Conservation (phyloP, 768 basidiomycete genomes). For the Lactarius pseudohatsudake region DNA sequence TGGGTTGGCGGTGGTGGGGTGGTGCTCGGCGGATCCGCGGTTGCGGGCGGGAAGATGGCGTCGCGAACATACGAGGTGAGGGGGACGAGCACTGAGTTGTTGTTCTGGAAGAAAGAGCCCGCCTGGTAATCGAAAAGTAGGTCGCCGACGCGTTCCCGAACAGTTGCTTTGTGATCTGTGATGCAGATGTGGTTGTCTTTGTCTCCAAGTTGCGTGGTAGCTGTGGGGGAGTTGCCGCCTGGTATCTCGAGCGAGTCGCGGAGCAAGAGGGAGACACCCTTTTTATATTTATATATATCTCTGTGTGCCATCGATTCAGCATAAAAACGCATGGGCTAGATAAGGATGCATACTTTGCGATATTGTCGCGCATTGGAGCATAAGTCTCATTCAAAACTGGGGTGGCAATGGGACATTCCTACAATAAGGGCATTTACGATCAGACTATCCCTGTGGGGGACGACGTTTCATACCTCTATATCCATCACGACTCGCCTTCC, state of each 20-base stretch:
- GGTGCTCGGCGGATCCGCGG: constrained; percentile 12
- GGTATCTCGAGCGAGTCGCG: constrained; percentile 70
- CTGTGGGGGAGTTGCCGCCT: constrained; percentile 31
- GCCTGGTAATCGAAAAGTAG: constrained; percentile 82
- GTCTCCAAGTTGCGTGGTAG: constrained; percentile 30
- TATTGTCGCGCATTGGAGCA: constrained; percentile 56
- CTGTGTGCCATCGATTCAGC: constrained; percentile 39
- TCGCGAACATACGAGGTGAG: constrained; percentile 82
- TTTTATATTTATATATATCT: constrained; percentile 77
- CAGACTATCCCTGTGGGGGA: neutral
- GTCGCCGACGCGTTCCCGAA: constrained; percentile 83
- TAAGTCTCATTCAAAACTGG: constrained; percentile 72
- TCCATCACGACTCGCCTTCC: constrained; percentile 77
- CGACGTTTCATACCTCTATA: constrained; percentile 66
- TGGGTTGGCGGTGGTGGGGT: constrained; percentile 60
- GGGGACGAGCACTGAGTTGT: constrained; percentile 85
- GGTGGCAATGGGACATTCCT: constrained; percentile 94
- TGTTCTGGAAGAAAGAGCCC: constrained; percentile 97
- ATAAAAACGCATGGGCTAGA: neutral
- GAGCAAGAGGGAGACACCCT: constrained; percentile 85
- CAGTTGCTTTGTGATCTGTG: constrained; percentile 73
- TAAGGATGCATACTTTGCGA: constrained; percentile 56
- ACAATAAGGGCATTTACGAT: neutral
- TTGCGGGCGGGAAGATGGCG: constrained; percentile 53
- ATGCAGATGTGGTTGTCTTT: constrained; percentile 71